Base-by-base conservation (phyloP, 2,329 filamentous ascomycete species). In the Dendryphion nanum region DNA sequence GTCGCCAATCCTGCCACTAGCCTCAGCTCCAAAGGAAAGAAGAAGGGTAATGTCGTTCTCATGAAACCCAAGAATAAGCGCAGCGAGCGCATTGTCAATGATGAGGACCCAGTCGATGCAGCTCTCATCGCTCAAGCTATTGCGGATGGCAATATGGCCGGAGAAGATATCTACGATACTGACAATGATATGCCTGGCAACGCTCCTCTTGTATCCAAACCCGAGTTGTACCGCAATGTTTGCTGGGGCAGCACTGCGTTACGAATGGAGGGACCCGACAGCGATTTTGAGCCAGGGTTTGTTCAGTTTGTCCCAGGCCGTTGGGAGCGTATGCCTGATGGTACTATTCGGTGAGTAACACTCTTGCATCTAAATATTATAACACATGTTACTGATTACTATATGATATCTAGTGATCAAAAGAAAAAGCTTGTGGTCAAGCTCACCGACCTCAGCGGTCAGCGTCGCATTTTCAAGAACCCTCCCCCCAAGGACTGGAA, bases 401-500 rank as follows among this genome's bases (percentile, higher is more conserved):
- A n/a, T n/a, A n/a, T n/a, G n/a, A n/a, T n/a, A n/a, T n/a, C n/a
- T n/a, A n/a, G 33, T 5, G 57, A 61, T 26, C 57, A 61, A 32
- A 59, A 61, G 40, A 15, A 26, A 26, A 61, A 61, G 42, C 51
- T 58, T 6, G 33, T 58, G 19, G 29, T 59, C 37, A 54, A 54
- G 32, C 41, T 59, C 4, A 48, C 47, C 18, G 50, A 58, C 42
- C 48, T 42, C 12, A 32, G 40, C 5, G 47, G 51, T 16, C 43
- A 45, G 6, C 48, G 49, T 34, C 44, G 47, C 15, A 48, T 59
- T 44, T 57, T 57, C 38, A 32, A 41, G 6, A 61, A 59, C 24
- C 57, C 51, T 1, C 55, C 57, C 0, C 57, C 57, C 1, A 52
- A 47, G 28, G 49, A 58, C 35, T 61, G 57, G 55, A 45, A 39